A percentile compares a stretch with the other conserved stretches of the same genome.
Evolutionary conservation across 768 basidiomycete species (phyloP).

Genomic region (Lactarius trivialis): DNA sequence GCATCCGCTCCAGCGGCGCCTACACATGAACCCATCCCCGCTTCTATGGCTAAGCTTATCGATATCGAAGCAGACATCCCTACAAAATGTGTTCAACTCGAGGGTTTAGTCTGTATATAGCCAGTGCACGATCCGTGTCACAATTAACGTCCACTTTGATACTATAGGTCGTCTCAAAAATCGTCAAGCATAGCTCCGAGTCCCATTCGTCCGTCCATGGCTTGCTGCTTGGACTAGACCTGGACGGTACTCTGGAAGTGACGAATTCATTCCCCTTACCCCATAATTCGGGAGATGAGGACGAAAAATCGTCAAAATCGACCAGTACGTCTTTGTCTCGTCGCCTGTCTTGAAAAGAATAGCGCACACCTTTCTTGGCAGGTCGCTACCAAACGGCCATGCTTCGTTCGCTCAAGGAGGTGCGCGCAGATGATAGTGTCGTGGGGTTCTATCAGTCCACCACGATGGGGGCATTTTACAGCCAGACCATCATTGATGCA

Average conservation of each 20-base stretch:
- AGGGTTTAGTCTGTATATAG: conserved; percentile 63
- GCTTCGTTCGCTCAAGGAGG: conserved; percentile 84
- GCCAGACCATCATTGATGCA: conserved; percentile 71
- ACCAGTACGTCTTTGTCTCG: conserved; percentile 45
- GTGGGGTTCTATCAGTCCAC: conserved; percentile 94
- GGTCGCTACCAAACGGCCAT: conserved; percentile 79
- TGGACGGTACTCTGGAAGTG: conserved; percentile 86
- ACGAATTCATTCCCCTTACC: conserved; percentile 87
- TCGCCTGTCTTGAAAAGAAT: background rate
- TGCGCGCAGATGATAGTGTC: conserved; percentile 84
- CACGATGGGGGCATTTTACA: conserved; percentile 78
- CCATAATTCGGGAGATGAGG: conserved; percentile 64
- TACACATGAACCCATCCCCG: conserved; percentile 80
- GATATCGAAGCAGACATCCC: conserved; percentile 91
- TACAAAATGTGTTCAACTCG: conserved; percentile 71
- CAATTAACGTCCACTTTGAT: conserved; percentile 1
- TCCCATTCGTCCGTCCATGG: conserved; percentile 72
- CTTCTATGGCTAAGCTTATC: conserved; percentile 87
- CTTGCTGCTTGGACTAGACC: conserved; percentile 82
- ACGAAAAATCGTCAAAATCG: conserved; percentile 73
- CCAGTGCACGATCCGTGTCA: background rate
- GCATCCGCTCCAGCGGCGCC: conserved; percentile 57
- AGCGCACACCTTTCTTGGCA: conserved; percentile 27
- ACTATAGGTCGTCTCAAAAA: conserved; percentile 81
- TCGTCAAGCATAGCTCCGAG: conserved; percentile 87